A percentile compares a stretch with the other conserved stretches of the same genome.
Evolutionary conservation across 176 grass and related monocot species (phyloP).

Genomic region (Urochloa ruziziensis): DNA sequence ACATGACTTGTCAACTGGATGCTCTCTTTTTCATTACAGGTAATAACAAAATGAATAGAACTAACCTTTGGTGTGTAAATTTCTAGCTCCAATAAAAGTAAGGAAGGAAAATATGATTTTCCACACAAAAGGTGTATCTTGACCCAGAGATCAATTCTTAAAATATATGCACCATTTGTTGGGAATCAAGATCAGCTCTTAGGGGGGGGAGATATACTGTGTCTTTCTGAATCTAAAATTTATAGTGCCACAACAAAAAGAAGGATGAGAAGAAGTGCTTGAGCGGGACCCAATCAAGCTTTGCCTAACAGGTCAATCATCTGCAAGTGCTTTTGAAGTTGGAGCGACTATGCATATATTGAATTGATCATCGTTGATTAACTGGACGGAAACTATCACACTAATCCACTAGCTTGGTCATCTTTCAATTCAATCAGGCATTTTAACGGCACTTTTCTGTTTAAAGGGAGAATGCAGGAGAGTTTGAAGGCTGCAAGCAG

Average conservation of each 20-base stretch:
- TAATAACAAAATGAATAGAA: background rate
- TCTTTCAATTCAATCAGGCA: background rate
- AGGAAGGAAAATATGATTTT: background rate
- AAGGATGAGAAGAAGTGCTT: background rate
- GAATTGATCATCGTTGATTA: background rate
- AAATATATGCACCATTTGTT: background rate
- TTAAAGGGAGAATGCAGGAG: background rate
- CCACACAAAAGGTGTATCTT: background rate
- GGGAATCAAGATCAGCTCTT: background rate
- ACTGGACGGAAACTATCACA: background rate
- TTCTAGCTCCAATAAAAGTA: background rate
- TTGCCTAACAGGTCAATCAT: background rate
- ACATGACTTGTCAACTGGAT: conserved; percentile 5
- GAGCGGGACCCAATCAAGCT: background rate
- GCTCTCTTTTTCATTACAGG: background rate
- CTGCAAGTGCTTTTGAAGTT: background rate
- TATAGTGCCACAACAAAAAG: background rate
- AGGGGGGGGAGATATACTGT: background rate
- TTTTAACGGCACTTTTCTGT: background rate
- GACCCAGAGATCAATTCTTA: background rate
- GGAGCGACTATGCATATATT: background rate
- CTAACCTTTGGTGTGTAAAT: background rate
- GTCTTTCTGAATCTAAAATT: background rate
- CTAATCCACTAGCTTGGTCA: background rate
- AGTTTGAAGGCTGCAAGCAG: conserved; percentile 13